Base-by-base conservation (phyloP, 2,329 filamentous ascomycete species). In the Emericellopsis cladophorae region DNA sequence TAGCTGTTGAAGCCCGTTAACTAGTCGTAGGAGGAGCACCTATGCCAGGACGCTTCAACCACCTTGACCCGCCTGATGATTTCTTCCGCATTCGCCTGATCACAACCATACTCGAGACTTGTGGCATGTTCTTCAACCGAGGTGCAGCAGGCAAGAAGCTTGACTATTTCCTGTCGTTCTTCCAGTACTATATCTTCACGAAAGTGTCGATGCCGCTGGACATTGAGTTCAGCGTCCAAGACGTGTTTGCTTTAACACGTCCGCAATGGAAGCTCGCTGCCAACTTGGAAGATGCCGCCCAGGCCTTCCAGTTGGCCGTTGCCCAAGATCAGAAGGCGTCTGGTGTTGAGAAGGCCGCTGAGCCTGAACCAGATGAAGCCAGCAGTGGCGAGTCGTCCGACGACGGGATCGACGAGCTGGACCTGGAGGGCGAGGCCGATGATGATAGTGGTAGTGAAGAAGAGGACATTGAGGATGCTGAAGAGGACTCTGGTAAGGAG, bases 161-260 rank as follows among this genome's bases (percentile, higher is more conserved):
- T 9, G 92, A 98, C 54, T 96, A 95, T 59, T 98, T 96, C 61
- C 68, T 98, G 45, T 90, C 84, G 0, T 96, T 96, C 62, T 87
- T 98, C 52, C 89, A 85, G 74, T 96, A 95, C 60, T 98, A 98
- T 61, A 82, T 96, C 49, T 80, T 84, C 53, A 88, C 85, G 16
- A 98, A 98, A 61, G 79, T 90, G 16, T 72, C 84, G 1, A 63
- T 95, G 32, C 92, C 93, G 0, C 93, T 98, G 86, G 92, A 98
- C 49, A 85, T 96, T 37, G 92, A 98, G 44, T 98, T 98, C 57
- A 80, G 95, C 36, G 76, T 98, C 7, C 89, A 95, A 57, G 92
- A 98, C 57, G 89, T 85, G 0, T 96, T 84, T 61, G 79, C 81
- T 22, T 64, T 88, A 29, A 82, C 88, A 11, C 76, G 92, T 37